phyloP scores from a whole-genome alignment of 1,284 basidiomycete species.

The Omphalotus olearius region DNA sequence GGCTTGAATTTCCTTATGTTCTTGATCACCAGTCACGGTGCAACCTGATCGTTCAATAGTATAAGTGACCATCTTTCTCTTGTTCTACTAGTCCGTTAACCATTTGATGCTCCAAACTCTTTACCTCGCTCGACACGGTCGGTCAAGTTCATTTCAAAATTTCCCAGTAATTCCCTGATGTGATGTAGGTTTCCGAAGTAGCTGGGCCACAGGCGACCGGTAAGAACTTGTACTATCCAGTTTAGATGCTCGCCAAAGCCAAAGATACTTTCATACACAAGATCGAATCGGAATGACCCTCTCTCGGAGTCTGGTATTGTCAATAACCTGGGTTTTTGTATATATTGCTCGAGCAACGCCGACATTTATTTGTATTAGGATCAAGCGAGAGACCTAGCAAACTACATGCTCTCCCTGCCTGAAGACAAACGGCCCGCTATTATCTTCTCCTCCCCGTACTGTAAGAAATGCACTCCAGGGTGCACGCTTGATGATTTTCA shows the following conservation, averaged over 20 bases:
- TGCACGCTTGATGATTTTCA: background rate
- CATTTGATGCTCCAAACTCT: conserved; percentile 68
- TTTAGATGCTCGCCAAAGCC: background rate
- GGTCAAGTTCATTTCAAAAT: conserved; percentile 14
- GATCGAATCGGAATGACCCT: conserved; percentile 5
- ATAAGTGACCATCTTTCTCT: no score
- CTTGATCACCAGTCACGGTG: no score
- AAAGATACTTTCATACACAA: background rate
- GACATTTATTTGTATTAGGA: conserved; percentile 31
- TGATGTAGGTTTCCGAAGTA: conserved; percentile 66
- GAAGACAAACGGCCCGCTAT: conserved; percentile 66
- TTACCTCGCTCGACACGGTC: conserved; percentile 80
- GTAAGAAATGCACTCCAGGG: conserved; percentile 36
- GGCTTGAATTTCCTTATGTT: no score
- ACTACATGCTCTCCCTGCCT: conserved; percentile 61
- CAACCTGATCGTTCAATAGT: no score
- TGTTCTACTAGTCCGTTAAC: background rate
- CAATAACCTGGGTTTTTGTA: background rate
- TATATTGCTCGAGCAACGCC: background rate
- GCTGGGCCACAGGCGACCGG: conserved; percentile 69
- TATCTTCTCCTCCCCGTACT: conserved; percentile 78
- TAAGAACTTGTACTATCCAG: conserved; percentile 24
- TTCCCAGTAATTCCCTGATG: background rate
- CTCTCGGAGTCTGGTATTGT: conserved; percentile 4
- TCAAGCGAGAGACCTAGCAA: conserved; percentile 73